Conservation (phyloP, 2,329 filamentous ascomycete species). For the Trichoderma afroharzianum region DNA sequence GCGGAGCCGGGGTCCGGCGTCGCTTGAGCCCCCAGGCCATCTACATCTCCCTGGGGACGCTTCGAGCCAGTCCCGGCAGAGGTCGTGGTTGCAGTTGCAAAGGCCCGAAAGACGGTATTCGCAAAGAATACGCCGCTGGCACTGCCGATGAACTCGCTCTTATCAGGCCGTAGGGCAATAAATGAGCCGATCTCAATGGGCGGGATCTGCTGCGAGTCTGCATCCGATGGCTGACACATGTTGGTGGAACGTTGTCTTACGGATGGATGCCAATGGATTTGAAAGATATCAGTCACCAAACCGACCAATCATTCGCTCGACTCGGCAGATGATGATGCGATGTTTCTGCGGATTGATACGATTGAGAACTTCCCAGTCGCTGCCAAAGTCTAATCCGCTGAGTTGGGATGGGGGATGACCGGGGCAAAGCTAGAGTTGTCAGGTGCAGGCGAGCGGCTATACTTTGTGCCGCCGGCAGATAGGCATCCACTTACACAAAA, state of each 20-base stretch:
- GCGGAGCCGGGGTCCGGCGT: constrained; percentile 13
- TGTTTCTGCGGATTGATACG: neutral
- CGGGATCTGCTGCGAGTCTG: constrained; percentile 13
- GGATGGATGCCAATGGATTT: neutral
- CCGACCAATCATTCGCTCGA: neutral
- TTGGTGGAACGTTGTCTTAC: neutral
- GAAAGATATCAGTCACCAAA: neutral
- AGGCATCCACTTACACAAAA: neutral
- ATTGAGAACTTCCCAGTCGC: neutral
- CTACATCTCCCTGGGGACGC: constrained; percentile 3
- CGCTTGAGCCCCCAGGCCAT: neutral
- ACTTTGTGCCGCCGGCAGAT: constrained; percentile 4
- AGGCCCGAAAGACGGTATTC: constrained; percentile 12
- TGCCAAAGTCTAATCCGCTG: neutral
- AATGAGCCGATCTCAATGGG: constrained; percentile 17
- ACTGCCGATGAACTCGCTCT: constrained; percentile 14
- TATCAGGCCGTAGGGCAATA: constrained; percentile 16
- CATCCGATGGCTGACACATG: constrained; percentile 6
- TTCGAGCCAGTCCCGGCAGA: neutral
- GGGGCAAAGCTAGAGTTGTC: neutral
- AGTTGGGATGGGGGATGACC: neutral
- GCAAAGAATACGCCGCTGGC: constrained; percentile 14
- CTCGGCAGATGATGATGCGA: neutral
- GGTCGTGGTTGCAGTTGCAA: constrained; percentile 2
- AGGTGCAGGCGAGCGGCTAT: constrained; percentile 4